Evolutionary conservation across 495 filamentous ascomycete species (phyloP), one percentile per base, ranked within the genome.

Genomic region (Aspergillus cavernicola): DNA sequence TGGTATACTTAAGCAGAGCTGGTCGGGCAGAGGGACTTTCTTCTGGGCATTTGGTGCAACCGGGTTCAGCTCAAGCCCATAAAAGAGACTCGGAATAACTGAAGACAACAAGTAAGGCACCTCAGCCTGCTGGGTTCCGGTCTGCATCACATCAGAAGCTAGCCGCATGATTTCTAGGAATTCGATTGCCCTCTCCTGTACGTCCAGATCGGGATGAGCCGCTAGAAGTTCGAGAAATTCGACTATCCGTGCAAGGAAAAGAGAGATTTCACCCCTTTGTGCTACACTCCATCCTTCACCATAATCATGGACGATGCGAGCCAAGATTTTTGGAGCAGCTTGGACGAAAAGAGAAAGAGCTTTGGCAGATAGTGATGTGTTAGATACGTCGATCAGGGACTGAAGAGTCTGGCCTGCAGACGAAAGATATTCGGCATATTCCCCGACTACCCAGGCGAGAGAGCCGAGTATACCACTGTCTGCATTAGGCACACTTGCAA

Each of bases 171-270:
- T 78, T 60, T 98, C 93, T 2, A 88, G 77, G 59, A 92, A 95
- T 61, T 96, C 92, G 13, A 96, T 92, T 7, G 90, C 85, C 42
- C 95, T 82, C 68, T 97, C 93, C 66, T 98, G 93, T n/a, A 97
- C 90, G 61, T 97, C 93, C 9, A 98, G 74, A 58, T 83, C 86
- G 0, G 95, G 90, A 63, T 96, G 90, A 4, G 81, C 78, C 0
- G 84, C 77, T 22, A 97, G 69, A 0, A 82, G 77, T 45, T 96
- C 92, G 2, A 96, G 73, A 38, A 90, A 87, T 57, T 89, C 77
- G 19, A 93, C 76, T n/a, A 95, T 79, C 22, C 89, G 81, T 19
- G 85, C 84, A 66, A 95, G 80, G 1, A 95, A 75, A 18, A 98
- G 76, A 13, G 84, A 81, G 6, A 85, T 79, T 54, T 83, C 82